Percentiles rank a stretch among this genome's conserved stretches.
Conservation (phyloP, 768 basidiomycete species). For the Podaxis sp. region DNA sequence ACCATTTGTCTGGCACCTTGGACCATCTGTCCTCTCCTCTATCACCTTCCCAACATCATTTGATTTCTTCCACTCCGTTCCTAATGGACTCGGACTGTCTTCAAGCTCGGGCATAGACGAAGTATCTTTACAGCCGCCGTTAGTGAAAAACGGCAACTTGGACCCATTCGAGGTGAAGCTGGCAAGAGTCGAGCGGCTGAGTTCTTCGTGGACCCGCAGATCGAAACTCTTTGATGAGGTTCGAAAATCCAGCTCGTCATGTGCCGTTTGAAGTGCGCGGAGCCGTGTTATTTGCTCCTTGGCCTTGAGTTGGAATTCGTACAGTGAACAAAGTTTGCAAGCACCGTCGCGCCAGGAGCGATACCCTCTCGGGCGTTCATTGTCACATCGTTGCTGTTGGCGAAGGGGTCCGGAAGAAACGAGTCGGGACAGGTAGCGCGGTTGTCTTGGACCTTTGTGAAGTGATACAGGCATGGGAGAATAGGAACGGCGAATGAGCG, state of each 20-base stretch:
- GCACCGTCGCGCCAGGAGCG: conserved; percentile 23
- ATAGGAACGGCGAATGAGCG: neutral
- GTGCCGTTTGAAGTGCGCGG: conserved; percentile 21
- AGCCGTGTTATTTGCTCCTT: conserved; percentile 19
- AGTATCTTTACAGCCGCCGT: neutral
- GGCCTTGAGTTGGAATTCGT: conserved; percentile 17
- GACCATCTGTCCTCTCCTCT: neutral
- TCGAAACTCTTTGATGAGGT: neutral
- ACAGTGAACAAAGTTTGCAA: conserved; percentile 1
- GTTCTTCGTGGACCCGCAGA: neutral
- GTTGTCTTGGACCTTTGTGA: neutral
- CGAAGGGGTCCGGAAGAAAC: conserved; percentile 4
- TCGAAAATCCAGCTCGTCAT: conserved; percentile 15
- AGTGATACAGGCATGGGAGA: neutral
- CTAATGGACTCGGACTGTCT: neutral
- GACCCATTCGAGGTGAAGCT: no score
- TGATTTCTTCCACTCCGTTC: neutral
- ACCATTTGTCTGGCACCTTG: neutral
- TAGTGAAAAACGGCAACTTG: neutral
- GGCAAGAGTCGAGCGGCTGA: neutral
- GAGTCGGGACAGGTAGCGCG: neutral
- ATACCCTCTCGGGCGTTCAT: conserved; percentile 15
- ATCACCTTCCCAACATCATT: neutral
- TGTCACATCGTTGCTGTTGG: conserved; percentile 16
- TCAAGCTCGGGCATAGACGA: neutral